Percentiles rank a stretch among this genome's conserved stretches.
Evolutionary conservation across 345 rosid species (phyloP).

Genomic region (Brassica cretica): DNA sequence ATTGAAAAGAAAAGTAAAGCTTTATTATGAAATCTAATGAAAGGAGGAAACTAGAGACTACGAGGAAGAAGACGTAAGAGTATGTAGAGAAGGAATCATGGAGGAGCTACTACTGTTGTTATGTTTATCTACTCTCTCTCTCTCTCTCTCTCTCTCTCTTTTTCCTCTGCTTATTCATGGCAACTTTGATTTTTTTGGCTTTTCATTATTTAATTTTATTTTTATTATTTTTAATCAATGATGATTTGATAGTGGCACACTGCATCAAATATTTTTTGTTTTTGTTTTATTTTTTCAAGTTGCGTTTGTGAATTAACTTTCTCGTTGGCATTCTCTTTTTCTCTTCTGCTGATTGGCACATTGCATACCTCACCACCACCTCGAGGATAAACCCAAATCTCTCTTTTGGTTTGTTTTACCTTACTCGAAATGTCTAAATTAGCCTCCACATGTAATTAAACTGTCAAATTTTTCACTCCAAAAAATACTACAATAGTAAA

Average conservation of each 20-base stretch:
- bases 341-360: slow-evolving; percentile 25
- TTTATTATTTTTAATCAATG: neutral
- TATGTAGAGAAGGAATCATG: slow-evolving; percentile 37
- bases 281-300: neutral
- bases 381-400: slow-evolving; percentile 3
- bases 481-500: neutral
- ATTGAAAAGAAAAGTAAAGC: neutral
- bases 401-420: neutral
- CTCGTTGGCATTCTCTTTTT: slow-evolving; percentile 40
- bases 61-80: slow-evolving; percentile 23
- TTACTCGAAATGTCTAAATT: neutral
- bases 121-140: slow-evolving; percentile 24
- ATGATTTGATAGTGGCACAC: slow-evolving; percentile 35
- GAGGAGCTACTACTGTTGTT: slow-evolving; percentile 16
- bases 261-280: neutral
- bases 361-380: slow-evolving; percentile 9
- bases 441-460: slow-evolving; percentile 5
- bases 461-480: neutral
- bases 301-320: slow-evolving; percentile 36
- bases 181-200: slow-evolving; percentile 32
- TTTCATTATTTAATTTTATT: neutral
- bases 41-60: slow-evolving; percentile 20
- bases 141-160: neutral
- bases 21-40: neutral
- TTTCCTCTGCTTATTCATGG: slow-evolving; percentile 34